phyloP scores from a whole-genome alignment of 2,329 filamentous ascomycete species.

The Aspergillus aculeatus region DNA sequence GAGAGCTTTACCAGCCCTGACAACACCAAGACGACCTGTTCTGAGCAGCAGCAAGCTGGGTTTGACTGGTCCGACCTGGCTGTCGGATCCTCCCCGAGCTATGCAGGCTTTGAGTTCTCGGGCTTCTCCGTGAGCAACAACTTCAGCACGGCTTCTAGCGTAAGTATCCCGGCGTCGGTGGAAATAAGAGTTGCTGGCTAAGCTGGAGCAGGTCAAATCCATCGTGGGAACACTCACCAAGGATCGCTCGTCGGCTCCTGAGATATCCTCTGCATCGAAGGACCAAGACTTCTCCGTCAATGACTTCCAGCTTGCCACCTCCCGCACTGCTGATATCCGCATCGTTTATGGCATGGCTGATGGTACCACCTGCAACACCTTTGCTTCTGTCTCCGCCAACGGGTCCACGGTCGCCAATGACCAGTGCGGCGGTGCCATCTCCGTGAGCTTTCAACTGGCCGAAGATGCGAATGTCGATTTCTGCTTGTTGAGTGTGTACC shows the following conservation, averaged over 20 bases:
- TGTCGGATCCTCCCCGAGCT: constrained; percentile 61
- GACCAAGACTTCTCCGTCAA: constrained; percentile 69
- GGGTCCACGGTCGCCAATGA: constrained; percentile 74
- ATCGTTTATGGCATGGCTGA: constrained; percentile 87
- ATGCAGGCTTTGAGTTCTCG: constrained; percentile 70
- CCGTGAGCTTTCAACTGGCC: constrained; percentile 68
- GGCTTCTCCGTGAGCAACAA: constrained; percentile 69
- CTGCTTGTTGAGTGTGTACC: constrained; percentile 64
- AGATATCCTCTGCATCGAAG: constrained; percentile 57
- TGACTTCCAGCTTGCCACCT: constrained; percentile 69
- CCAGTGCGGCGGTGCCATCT: constrained; percentile 88
- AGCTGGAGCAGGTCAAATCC: constrained; percentile 53
- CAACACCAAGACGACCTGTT: constrained; percentile 77
- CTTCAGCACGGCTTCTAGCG: constrained; percentile 40
- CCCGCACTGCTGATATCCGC: constrained; percentile 75
- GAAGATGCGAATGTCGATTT: constrained; percentile 54
- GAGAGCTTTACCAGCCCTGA: constrained; percentile 64
- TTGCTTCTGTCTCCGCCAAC: constrained; percentile 62
- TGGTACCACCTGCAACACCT: constrained; percentile 78
- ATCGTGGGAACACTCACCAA: constrained; percentile 55
- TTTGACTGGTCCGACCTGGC: constrained; percentile 69
- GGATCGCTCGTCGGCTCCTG: constrained; percentile 52
- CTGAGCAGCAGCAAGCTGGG: constrained; percentile 64
- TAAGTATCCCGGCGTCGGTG: constrained; percentile 39
- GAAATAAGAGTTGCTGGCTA: constrained; percentile 5